Base-by-base conservation (phyloP, 495 filamentous ascomycete species). In the Platismatia glauca region DNA sequence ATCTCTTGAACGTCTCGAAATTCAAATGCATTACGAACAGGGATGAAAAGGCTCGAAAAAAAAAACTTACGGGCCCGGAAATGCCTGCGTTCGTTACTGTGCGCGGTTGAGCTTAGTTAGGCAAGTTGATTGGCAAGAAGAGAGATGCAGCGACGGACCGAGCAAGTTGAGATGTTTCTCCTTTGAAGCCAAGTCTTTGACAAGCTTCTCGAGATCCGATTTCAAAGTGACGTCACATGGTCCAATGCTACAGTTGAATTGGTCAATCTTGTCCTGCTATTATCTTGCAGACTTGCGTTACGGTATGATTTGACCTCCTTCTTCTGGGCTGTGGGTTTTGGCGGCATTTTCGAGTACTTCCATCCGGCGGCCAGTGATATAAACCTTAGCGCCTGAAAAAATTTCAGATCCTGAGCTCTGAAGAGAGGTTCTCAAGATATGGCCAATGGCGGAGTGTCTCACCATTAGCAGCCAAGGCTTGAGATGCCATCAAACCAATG, bases 401-500 rank as follows among this genome's bases (percentile, higher is more conserved):
- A 29, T 15, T 29, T 16, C 6, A 52, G 24, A 9, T 24, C 24
- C 44, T 48, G 24, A 6, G 3, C 27, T 31, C 24, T 31, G 11
- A 16, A 31, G 48, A 31, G 2, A 16, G 24, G n/a, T 8, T 52
- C 7, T 7, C 15, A 9, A 29, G 48, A 31, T 15, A 52, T 52
- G 7, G 9, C 22, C 3, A 27, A 18, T n/a, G 48, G 48, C 24
- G 13, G 7, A 7, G 27, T 52, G 48, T 27, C 48, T 52, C 12
- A 52, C 60, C 60, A 38, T 59, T 57, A 33, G 38, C 67, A 29
- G 68, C 71, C 31, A 75, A 64, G 0, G 70, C 74, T 63, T 75
- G 73, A 4, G 73, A 66, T 34, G 63, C 64, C 73, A 75, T 75
- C 11, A 75, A 61, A 6, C 73, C 73, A 55, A 75, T 75, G n/a